A percentile compares a stretch with the other conserved stretches of the same genome.
These are phyloP conservation scores for Penicillium roqueforti DNA, from an alignment of 495 filamentous ascomycete genomes.

Conservation along the genomic window DNA sequence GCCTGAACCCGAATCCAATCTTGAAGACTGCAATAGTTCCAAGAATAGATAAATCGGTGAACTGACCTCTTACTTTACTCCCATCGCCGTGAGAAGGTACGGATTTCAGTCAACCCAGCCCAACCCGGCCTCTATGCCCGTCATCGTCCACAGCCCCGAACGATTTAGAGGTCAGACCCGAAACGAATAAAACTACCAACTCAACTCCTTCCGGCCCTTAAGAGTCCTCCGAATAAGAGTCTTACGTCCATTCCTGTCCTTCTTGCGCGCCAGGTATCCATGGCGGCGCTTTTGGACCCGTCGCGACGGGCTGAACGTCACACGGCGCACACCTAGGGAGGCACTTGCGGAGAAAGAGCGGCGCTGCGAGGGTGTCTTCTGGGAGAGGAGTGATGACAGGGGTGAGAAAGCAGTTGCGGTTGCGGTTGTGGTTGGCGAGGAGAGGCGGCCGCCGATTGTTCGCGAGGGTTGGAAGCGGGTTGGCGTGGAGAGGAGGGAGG, in stretches of 20 bases:
- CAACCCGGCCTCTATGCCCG: neutral
- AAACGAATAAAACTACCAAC: conserved; percentile 35
- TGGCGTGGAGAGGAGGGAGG: conserved; percentile 31
- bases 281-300: conserved; percentile 66
- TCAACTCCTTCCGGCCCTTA: conserved; percentile 61
- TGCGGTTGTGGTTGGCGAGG: conserved; percentile 14
- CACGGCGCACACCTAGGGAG: conserved; percentile 49
- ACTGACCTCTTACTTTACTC: neutral
- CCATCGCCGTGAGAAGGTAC: neutral
- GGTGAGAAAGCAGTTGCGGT: conserved; percentile 19
- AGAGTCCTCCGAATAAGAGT: conserved; percentile 53
- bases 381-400: conserved; percentile 24
- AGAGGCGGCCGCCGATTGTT: conserved; percentile 19
- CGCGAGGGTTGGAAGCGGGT: conserved; percentile 25
- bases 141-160: neutral
- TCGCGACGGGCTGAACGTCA: conserved; percentile 64
- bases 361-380: conserved; percentile 23
- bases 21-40: conserved; percentile 6
- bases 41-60: neutral
- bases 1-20: conserved; percentile 6
- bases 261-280: conserved; percentile 60
- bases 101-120: neutral
- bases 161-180: neutral
- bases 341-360: conserved; percentile 43
- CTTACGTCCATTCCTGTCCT: conserved; percentile 52